Base-by-base conservation (phyloP, 1,139 yeast genomes). In the Arxiozyma slooffiae region DNA sequence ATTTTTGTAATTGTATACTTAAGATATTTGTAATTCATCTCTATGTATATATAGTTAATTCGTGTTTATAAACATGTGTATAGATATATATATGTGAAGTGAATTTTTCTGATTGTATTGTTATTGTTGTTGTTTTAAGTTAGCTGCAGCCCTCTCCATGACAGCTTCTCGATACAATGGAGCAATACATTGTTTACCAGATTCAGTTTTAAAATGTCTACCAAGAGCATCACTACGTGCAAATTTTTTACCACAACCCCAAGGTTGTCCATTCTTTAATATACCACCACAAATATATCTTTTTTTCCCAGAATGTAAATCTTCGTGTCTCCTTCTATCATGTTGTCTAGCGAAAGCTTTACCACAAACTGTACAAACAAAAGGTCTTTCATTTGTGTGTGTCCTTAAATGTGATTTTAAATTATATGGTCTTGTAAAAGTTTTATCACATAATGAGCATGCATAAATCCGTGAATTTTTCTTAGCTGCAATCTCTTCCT, bases 321-420 rank as follows among this genome's bases (percentile, higher is more conserved):
- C 95, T 64, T 90, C 97, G 64, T 92, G 98, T 43, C 98, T 76
- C 64, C 88, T 89, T 42, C 95, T 73, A 68, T 92, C 98, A 63
- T 92, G 97, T 63, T 89, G 96, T 52, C 98, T 73, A 0, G 97
- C 97, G 76, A 92, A 92, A 3, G 96, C 92, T 67, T 89, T 88
- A 8, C 94, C 94, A 69, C 98, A 92, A 7, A 84, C 79, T 17
- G 79, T 75, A 70, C 98, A 92, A 24, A 81, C 77, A 64, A 81
- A 92, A 4, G 98, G 98, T 53, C 95, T 74, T 64, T 92, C 97
- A 64, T 89, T 90, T 0, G 97, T 90, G 66, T 92, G 98, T 0
- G 97, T 90, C 52, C 96, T 72, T 61, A 86, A 71, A 70, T 92
- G 98, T 0, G 96, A 87, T 60, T 92, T 86, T 60, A 92, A 72